Percentiles rank a stretch among this genome's conserved stretches.
These are phyloP conservation scores for Singerocomus rubriflavus DNA, from an alignment of 1,284 basidiomycete genomes.

Conservation along the genomic window DNA sequence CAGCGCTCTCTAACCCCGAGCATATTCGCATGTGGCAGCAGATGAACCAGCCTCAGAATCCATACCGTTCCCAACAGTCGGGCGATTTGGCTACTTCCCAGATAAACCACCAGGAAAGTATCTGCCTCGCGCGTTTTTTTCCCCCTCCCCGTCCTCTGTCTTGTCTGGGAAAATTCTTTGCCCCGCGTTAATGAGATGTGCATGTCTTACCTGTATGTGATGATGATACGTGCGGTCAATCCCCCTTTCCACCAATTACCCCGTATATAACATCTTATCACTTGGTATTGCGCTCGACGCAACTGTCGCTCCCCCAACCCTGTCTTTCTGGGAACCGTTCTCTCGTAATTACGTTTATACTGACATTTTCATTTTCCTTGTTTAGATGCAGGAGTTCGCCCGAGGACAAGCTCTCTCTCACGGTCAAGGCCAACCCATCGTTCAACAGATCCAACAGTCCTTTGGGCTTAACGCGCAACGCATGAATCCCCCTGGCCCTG, in stretches of 20 bases:
- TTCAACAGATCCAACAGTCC: conserved; percentile 40
- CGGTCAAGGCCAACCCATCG: conserved; percentile 34
- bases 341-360: conserved; percentile 19
- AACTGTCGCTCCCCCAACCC: conserved; percentile 1
- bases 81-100: conserved; percentile 40
- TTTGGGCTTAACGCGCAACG: conserved; percentile 37
- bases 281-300: conserved; percentile 1
- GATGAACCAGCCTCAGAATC: conserved; percentile 47
- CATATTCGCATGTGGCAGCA: conserved; percentile 55
- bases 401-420: conserved; percentile 41
- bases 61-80: conserved; percentile 42
- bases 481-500: conserved; percentile 28
- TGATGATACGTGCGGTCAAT: conserved; percentile 18
- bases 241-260: conserved; percentile 15
- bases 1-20: conserved; percentile 45
- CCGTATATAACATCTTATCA: conserved; percentile 18
- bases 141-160: background rate
- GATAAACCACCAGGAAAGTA: conserved; percentile 48
- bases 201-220: conserved; percentile 16
- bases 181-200: conserved; percentile 14
- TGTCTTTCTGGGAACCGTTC: conserved; percentile 6
- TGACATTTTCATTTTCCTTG: conserved; percentile 19
- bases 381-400: conserved; percentile 50
- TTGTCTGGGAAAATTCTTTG: conserved; percentile 18
- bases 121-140: conserved; percentile 13